These are phyloP conservation scores for Melastoma malabathricum DNA, from an alignment of 345 rosid genomes.

Conservation along the genomic window DNA sequence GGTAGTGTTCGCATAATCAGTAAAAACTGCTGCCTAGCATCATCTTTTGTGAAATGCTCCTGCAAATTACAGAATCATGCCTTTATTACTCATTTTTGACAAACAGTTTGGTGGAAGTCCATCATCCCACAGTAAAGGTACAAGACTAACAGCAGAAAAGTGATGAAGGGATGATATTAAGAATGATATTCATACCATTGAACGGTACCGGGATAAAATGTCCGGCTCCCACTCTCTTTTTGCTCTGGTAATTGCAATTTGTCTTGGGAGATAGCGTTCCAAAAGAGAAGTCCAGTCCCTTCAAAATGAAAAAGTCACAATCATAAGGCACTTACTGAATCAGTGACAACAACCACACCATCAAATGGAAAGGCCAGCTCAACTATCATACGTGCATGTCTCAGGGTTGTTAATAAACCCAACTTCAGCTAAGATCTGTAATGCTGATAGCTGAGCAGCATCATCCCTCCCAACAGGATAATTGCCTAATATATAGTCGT, in stretches of 20 bases:
- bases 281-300: slow-evolving; percentile 90
- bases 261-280: slow-evolving; percentile 84
- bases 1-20: slow-evolving; percentile 72
- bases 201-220: slow-evolving; percentile 76
- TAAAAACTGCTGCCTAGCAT: slow-evolving; percentile 87
- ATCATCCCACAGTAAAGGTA: too few species aligned
- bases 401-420: slow-evolving; percentile 81
- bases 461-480: slow-evolving; percentile 99
- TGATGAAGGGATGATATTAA: background rate
- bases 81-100: too few species aligned
- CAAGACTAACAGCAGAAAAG: background rate
- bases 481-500: slow-evolving; percentile 89
- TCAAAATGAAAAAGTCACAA: slow-evolving; percentile 7
- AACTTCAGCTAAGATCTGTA: slow-evolving; percentile 88
- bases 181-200: slow-evolving; percentile 34
- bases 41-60: slow-evolving; percentile 93
- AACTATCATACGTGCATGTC: slow-evolving; percentile 46
- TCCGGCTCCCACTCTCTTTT: slow-evolving; percentile 94
- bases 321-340: background rate
- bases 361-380: background rate
- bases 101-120: too few species aligned
- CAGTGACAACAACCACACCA: too few species aligned
- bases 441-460: slow-evolving; percentile 91
- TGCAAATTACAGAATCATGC: slow-evolving; percentile 14
- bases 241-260: slow-evolving; percentile 89